phyloP scores from a whole-genome alignment of 108 stramenopile species.

The Epipyxis sp. region DNA sequence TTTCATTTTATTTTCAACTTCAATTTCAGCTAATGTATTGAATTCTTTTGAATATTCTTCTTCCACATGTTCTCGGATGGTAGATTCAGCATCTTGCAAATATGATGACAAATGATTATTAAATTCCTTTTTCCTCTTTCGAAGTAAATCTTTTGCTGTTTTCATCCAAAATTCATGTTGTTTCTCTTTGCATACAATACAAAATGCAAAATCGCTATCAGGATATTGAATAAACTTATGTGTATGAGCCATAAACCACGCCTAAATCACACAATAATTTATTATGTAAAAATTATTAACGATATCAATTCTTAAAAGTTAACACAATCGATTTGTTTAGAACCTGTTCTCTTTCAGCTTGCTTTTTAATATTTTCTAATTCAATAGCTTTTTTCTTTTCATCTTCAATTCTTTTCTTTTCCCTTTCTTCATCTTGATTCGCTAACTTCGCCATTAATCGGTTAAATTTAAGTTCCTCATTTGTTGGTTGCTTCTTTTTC shows the following conservation, averaged over 20 bases:
- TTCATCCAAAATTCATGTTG: slow-evolving; percentile 20
- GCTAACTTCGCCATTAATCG: background rate
- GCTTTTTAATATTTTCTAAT: background rate
- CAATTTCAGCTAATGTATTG: too few species aligned
- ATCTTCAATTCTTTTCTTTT: background rate
- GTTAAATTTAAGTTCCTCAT: background rate
- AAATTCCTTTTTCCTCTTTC: background rate
- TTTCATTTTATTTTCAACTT: too few species aligned
- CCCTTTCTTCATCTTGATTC: background rate
- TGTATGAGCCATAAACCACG: slow-evolving; percentile 19
- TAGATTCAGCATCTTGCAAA: background rate
- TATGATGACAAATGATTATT: too few species aligned
- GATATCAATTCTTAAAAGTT: too few species aligned
- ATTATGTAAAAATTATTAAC: too few species aligned
- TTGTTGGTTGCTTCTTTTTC: background rate
- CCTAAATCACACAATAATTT: too few species aligned
- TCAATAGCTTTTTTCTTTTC: background rate
- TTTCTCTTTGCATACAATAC: background rate
- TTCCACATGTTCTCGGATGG: background rate
- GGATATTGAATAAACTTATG: slow-evolving; percentile 4
- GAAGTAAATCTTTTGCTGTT: background rate
- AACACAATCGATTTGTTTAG: too few species aligned
- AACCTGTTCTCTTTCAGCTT: background rate
- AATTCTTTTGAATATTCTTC: too few species aligned
- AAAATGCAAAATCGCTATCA: background rate